phyloP scores from a whole-genome alignment of 2,329 filamentous ascomycete genomes.

The Epichloe sp. region DNA sequence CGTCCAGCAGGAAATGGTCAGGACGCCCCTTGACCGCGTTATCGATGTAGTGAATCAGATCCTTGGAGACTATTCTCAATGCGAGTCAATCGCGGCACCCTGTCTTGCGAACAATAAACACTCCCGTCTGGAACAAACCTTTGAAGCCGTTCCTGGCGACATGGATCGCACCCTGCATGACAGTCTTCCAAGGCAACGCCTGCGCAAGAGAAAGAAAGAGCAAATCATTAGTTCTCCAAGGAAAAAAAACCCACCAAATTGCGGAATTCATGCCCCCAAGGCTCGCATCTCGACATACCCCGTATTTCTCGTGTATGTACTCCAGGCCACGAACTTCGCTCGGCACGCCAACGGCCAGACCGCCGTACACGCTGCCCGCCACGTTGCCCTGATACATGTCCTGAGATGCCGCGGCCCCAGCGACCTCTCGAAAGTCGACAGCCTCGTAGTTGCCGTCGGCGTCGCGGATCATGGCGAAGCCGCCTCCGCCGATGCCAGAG shows the following conservation, averaged over 20 bases:
- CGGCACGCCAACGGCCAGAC: constrained; percentile 58
- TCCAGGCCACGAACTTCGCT: constrained; percentile 69
- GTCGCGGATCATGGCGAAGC: constrained; percentile 72
- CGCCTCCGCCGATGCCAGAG: constrained; percentile 75
- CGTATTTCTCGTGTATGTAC: constrained; percentile 62
- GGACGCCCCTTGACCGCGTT: constrained; percentile 22
- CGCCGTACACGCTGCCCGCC: constrained; percentile 54
- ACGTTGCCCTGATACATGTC: constrained; percentile 74
- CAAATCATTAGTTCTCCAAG: neutral
- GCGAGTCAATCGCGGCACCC: neutral
- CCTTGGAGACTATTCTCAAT: constrained; percentile 43
- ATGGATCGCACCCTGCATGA: constrained; percentile 61
- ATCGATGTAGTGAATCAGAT: constrained; percentile 63
- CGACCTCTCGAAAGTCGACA: constrained; percentile 82
- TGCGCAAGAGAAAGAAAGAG: constrained; percentile 10
- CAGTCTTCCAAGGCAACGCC: constrained; percentile 52
- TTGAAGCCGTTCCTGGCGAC: constrained; percentile 62
- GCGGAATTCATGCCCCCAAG: too few species aligned
- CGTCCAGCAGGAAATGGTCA: constrained; percentile 54
- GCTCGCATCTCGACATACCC: constrained; percentile 24
- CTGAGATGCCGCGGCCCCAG: constrained; percentile 66
- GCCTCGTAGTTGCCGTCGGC: constrained; percentile 66
- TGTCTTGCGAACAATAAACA: neutral
- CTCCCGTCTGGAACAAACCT: constrained; percentile 16
- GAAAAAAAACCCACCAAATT: neutral